These are phyloP conservation scores for Saccharum spontaneum DNA, from an alignment of 176 grass and related monocot species.

Conservation along the genomic window DNA sequence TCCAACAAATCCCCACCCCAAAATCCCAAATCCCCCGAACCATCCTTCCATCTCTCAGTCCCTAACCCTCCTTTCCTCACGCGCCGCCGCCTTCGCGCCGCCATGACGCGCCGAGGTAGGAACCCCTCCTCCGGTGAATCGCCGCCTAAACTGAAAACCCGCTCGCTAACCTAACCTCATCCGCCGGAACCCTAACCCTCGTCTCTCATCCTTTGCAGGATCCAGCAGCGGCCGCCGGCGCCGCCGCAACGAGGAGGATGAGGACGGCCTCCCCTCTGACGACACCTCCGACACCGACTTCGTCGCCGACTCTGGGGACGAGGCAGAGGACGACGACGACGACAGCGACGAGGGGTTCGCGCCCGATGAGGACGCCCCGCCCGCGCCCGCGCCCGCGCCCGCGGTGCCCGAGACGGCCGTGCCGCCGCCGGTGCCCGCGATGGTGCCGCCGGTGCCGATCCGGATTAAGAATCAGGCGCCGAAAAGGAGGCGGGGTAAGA, in stretches of 20 bases:
- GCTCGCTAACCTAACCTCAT: not conserved
- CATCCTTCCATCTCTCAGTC: not conserved
- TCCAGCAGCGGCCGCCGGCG: slow-evolving; percentile 27
- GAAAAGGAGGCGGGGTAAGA: slow-evolving; percentile 21
- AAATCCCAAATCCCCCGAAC: not conserved
- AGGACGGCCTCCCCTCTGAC: slow-evolving; percentile 29
- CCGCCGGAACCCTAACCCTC: not conserved
- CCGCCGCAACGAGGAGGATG: slow-evolving; percentile 13
- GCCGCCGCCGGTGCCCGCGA: not conserved
- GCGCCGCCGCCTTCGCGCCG: slow-evolving; percentile 29
- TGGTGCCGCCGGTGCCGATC: not conserved
- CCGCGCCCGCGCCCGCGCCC: not conserved
- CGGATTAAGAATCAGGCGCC: not conserved
- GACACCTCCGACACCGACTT: slow-evolving; percentile 47
- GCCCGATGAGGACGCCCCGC: slow-evolving; percentile 18
- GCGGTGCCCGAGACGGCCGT: not conserved
- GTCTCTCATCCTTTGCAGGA: slow-evolving; percentile 11
- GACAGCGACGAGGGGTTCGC: slow-evolving; percentile 32
- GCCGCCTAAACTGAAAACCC: not conserved
- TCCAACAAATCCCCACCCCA: not conserved
- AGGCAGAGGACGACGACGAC: slow-evolving; percentile 8
- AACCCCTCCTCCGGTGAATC: slow-evolving; percentile 15
- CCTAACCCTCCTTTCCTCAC: not conserved
- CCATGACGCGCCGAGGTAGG: slow-evolving; percentile 26
- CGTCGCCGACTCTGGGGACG: slow-evolving; percentile 16